Base-by-base conservation (phyloP, 2,329 filamentous ascomycete genomes). In the Aspergillus fijiensis region DNA sequence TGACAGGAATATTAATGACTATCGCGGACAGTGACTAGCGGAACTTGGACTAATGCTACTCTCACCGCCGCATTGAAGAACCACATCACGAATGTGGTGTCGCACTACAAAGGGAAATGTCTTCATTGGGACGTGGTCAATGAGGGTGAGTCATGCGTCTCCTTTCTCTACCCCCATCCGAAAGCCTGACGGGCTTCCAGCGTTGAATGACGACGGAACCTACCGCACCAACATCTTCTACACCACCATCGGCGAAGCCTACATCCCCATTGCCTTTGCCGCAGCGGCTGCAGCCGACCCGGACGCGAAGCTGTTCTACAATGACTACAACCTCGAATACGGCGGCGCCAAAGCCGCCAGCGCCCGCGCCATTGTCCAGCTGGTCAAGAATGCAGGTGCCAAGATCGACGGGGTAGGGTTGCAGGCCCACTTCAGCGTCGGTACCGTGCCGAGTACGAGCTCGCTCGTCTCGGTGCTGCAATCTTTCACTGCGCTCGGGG, bases 251-350 rank as follows among this genome's bases (percentile, higher is more conserved):
- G 79, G 79, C 51, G 72, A 75, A 48, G 77, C 76, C 5, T 81
- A 75, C 62, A 69, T 81, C 12, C 77, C 77, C 23, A 79, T 81
- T 19, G 79, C 79, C 0, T 81, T 80, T 63, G 76, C 74, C 31
- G 74, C 79, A 3, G 77, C 77, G 25, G 72, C 73, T 4, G 81
- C 80, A 9, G 88, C 87, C 27, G 89, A 91, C 73, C 87, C 89
- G 4, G 61, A 67, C 21, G 73, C 70, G n/a, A 78, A 80, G 51
- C 73, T 81, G 14, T 45, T 45, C 39, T 45, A 45, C 27, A 27
- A 54, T n/a, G 45, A 55, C 54, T 78, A 77, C 58, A 78, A 76
- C 67, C 77, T 80, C 57, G 78, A 79, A 58, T 72, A 67, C 35
- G 64, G 71, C 2, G 72, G 76, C 4, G 54, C 66, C 55, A 79